Evolutionary conservation across 352 stramenopile species (phyloP), one percentile per base, ranked within the genome.

Genomic region (Pythium angustatum): DNA sequence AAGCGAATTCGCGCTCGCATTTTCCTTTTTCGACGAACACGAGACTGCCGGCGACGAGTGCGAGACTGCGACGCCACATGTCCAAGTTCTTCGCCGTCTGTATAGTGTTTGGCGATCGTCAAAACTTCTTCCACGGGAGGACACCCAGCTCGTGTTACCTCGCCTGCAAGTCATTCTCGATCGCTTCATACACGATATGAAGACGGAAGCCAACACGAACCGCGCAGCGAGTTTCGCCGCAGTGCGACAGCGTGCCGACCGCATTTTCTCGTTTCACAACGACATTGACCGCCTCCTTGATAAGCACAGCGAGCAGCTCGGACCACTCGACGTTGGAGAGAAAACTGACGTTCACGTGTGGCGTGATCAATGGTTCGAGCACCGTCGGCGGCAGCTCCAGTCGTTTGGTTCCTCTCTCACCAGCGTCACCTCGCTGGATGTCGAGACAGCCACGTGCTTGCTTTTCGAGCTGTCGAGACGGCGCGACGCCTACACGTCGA

Each of bases 391-490:
- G 12, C 45, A 58, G 24, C 34, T 57, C 9, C 17, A 55, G 2
- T 17, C 26, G 8, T 28, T 66, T 38, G 50, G 51, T 12, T 12
- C 10, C 8, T 27, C n/a, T 6, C 51, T 66, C 1, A 15, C 19
- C 1, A 12, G 9, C 3, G 24, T 66, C 22, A 7, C 21, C 0
- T 28, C 47, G 21, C 21, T 28, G 2, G 38, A 60, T 28, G 21
- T 36, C 5, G 51, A 68, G 26, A 41, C 19, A 2, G 3, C 7
- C 12, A 57, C 44, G 14, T 68, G 61, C 36, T 22, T 62, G 36
- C 34, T 68, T 0, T 68, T 62, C 44, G 61, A 68, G 26, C 21
- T 68, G 6, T 58, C 59, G 1, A 22, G 19, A 19, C 49, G 21
- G 8, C 26, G 49, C 27, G 31, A 49, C 2, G 17, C 21, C 0